A percentile compares a stretch with the other conserved stretches of the same genome.
phyloP scores from a whole-genome alignment of 2,329 filamentous ascomycete genomes.

The Cordyceps farinosa region DNA sequence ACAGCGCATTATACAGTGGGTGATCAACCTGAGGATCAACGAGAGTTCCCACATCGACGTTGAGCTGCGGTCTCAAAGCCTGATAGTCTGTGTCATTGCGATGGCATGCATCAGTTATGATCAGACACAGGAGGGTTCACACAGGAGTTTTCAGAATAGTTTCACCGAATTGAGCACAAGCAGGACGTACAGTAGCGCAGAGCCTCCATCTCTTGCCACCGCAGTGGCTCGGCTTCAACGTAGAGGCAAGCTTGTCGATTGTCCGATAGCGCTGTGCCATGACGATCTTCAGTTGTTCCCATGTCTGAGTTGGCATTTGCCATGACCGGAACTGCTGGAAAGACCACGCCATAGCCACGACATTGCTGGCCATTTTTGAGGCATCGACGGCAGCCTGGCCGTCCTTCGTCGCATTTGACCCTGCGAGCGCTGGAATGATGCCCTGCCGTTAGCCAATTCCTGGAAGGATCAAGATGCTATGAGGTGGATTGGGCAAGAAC shows the following conservation, averaged over 20 bases:
- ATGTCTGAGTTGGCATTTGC: not conserved
- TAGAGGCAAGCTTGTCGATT: not conserved
- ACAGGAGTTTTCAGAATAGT: no score
- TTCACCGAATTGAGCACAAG: not conserved
- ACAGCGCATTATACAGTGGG: not conserved
- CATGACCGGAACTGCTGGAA: no score
- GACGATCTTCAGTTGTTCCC: not conserved
- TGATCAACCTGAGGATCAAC: not conserved
- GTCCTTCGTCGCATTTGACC: conserved; percentile 42
- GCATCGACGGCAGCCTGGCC: conserved; percentile 35
- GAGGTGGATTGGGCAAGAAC: not conserved
- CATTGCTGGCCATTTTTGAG: not conserved
- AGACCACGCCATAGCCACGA: not conserved
- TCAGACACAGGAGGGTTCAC: no score
- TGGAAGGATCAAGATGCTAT: not conserved
- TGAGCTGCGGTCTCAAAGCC: not conserved
- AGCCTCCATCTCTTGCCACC: not conserved
- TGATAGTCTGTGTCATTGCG: not conserved
- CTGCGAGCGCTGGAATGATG: conserved; percentile 26
- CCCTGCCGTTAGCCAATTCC: not conserved
- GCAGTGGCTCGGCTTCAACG: not conserved
- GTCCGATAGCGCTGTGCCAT: no score
- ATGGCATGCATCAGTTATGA: not conserved
- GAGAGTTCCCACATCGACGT: not conserved
- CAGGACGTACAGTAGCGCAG: not conserved